Evolutionary conservation across 352 stramenopile genomes (phyloP).

Genomic region (Hyaloperonospora arabidopsidis): DNA sequence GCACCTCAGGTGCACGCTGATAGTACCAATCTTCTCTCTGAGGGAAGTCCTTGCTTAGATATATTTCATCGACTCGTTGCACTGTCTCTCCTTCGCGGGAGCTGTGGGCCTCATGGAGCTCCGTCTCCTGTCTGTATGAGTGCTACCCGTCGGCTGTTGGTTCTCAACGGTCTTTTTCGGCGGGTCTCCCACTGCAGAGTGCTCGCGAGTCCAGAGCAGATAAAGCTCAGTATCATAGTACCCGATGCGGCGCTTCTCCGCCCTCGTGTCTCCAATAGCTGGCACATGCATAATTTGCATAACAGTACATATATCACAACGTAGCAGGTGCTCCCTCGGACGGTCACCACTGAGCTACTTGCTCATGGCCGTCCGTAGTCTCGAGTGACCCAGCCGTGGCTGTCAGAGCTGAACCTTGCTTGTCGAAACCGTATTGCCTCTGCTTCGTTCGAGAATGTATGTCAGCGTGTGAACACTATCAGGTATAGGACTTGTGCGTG

Average conservation of each 20-base stretch:
- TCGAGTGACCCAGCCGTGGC: too few relatives aligned
- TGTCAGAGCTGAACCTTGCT: too few relatives aligned
- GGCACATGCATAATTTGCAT: conserved; percentile 25
- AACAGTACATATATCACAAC: too few relatives aligned
- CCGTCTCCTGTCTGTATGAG: conserved; percentile 34
- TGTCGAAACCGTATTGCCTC: too few relatives aligned
- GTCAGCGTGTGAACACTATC: too few relatives aligned
- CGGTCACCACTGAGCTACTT: too few relatives aligned
- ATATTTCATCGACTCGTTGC: conserved; percentile 19
- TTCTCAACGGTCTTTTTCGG: conserved; percentile 63
- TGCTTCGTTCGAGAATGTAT: too few relatives aligned
- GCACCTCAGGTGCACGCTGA: conserved; percentile 67
- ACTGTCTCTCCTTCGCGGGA: conserved; percentile 25
- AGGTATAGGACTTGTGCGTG: too few relatives aligned
- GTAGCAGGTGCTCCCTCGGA: too few relatives aligned
- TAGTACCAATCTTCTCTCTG: conserved; percentile 70
- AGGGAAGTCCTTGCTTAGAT: conserved; percentile 26
- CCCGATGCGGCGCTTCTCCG: conserved; percentile 50
- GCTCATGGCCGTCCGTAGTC: too few relatives aligned
- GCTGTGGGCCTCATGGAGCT: conserved; percentile 41
- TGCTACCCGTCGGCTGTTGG: conserved; percentile 63
- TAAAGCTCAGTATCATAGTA: conserved; percentile 72
- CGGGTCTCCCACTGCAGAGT: conserved; percentile 47
- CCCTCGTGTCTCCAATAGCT: conserved; percentile 78
- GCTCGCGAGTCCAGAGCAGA: conserved; percentile 45